Evolutionary conservation across 768 basidiomycete species (phyloP).

Genomic region (Tubosaeta sp.): DNA sequence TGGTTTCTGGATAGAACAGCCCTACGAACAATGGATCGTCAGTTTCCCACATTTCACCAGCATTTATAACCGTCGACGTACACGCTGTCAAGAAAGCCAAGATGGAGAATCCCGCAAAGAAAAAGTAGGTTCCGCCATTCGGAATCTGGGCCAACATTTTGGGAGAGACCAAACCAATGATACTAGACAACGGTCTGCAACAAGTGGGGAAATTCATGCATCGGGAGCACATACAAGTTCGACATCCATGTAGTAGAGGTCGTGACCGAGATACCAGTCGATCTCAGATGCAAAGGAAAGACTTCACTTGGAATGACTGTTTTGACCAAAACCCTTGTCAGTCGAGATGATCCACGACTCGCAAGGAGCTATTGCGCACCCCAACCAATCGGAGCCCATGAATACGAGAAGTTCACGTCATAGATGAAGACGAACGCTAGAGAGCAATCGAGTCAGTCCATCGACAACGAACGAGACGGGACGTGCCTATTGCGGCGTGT

Average conservation of each 20-base stretch:
- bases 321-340: conserved; percentile 9
- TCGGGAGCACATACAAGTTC: conserved; percentile 26
- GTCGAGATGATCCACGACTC: not conserved
- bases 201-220: not conserved
- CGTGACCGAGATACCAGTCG: conserved; percentile 39
- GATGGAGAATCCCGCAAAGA: conserved; percentile 25
- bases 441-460: conserved; percentile 10
- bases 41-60: not conserved
- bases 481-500: conserved; percentile 27
- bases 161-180: conserved; percentile 29
- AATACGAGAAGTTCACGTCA: conserved; percentile 33
- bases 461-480: conserved; percentile 8
- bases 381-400: conserved; percentile 31
- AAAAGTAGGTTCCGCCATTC: conserved; percentile 26
- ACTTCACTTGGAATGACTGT: conserved; percentile 39
- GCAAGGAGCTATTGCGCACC: conserved; percentile 10
- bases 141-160: conserved; percentile 21
- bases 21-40: conserved; percentile 7
- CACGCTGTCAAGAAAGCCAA: conserved; percentile 28
- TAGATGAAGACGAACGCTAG: conserved; percentile 39
- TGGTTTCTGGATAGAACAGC: conserved; percentile 30
- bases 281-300: conserved; percentile 39
- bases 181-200: conserved; percentile 5
- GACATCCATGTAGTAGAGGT: conserved; percentile 41
- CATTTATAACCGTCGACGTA: conserved; percentile 8